phyloP scores from a whole-genome alignment of 1,139 yeast species.

The Sugiyamaella japonica region DNA sequence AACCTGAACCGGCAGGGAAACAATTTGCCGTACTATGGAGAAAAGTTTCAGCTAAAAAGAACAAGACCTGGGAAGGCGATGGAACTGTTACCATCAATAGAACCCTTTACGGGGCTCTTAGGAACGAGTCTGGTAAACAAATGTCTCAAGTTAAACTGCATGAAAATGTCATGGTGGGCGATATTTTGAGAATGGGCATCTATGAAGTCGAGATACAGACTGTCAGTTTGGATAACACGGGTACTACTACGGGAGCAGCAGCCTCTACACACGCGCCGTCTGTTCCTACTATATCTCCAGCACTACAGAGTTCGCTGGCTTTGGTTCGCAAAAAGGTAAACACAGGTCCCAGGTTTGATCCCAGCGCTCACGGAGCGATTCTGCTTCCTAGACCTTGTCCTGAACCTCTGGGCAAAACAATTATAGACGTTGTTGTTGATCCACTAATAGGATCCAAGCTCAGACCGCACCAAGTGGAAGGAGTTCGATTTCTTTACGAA shows the following conservation, averaged over 20 bases:
- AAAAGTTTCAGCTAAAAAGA: slow-evolving; percentile 69
- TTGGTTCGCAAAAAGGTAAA: background rate
- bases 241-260: background rate
- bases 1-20: background rate
- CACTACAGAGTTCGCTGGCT: background rate
- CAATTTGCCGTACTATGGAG: slow-evolving; percentile 57
- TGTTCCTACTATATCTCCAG: background rate
- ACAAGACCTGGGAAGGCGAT: slow-evolving; percentile 96
- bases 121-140: slow-evolving; percentile 32
- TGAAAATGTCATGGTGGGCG: slow-evolving; percentile 42
- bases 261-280: background rate
- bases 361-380: slow-evolving; percentile 45
- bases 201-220: slow-evolving; percentile 58
- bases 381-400: slow-evolving; percentile 46
- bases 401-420: slow-evolving; percentile 19
- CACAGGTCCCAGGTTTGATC: slow-evolving; percentile 45
- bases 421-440: slow-evolving; percentile 66
- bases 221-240: background rate
- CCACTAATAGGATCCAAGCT: slow-evolving; percentile 57
- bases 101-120: slow-evolving; percentile 24
- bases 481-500: slow-evolving; percentile 75
- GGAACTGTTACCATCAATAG: slow-evolving; percentile 51
- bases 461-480: slow-evolving; percentile 84
- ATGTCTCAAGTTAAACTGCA: slow-evolving; percentile 15
- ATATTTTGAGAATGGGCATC: slow-evolving; percentile 49